These are phyloP conservation scores for Claviceps spartinae DNA, from an alignment of 2,329 filamentous ascomycete species.

Conservation along the genomic window DNA sequence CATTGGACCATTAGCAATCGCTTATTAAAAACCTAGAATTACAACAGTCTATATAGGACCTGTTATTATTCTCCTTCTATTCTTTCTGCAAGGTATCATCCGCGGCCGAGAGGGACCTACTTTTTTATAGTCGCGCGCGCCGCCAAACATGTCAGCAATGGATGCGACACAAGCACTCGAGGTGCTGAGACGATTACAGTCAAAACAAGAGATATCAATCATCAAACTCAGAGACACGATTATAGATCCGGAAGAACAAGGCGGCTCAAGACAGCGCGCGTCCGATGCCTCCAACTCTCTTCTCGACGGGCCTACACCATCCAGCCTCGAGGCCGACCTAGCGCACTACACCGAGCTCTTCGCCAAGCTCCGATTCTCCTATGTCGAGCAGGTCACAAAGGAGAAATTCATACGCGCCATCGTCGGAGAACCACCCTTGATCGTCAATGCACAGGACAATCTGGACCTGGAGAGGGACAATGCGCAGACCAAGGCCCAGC, in stretches of 20 bases:
- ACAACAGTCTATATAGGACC: background rate
- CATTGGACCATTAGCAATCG: background rate
- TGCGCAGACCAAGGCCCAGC: conserved; percentile 55
- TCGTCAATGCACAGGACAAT: conserved; percentile 75
- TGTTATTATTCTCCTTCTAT: background rate
- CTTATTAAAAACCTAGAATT: background rate
- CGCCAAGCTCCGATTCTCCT: conserved; percentile 89
- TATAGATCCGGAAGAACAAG: conserved; percentile 32
- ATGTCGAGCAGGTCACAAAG: conserved; percentile 96
- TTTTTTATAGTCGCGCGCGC: background rate
- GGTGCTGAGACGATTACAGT: conserved; percentile 39
- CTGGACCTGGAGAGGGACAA: conserved; percentile 57
- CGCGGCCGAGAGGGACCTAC: background rate
- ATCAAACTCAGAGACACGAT: conserved; percentile 66
- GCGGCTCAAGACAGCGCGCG: conserved; percentile 34
- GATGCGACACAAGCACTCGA: conserved; percentile 29
- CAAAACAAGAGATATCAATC: conserved; percentile 53
- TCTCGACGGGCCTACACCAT: conserved; percentile 55
- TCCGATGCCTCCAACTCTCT: conserved; percentile 60
- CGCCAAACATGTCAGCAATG: conserved; percentile 18
- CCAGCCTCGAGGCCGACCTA: conserved; percentile 69
- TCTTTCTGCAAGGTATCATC: background rate
- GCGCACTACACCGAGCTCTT: conserved; percentile 90
- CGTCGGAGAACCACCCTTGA: conserved; percentile 75
- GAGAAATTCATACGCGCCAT: conserved; percentile 94